Evolutionary conservation across 208 protist genomes (phyloP), one percentile per base, ranked within the genome.

Genomic region (Endotrypanum monterogeii): DNA sequence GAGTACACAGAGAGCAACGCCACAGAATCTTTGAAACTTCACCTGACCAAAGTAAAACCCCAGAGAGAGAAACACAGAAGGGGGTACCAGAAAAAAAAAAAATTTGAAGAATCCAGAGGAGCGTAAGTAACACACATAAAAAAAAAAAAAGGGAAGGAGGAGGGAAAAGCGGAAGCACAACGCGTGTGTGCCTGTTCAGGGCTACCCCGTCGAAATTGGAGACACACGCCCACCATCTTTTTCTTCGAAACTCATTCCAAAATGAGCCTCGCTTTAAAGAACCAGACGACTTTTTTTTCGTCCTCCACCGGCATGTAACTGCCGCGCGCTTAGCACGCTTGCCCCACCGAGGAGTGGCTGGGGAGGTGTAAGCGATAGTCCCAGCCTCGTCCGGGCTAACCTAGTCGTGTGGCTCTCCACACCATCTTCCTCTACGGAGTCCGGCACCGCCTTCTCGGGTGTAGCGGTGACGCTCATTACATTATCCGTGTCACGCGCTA

Each of bases 251-350:
- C n/a, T n/a, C n/a, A n/a, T 2, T 12, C 18, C n/a, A 16, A 25
- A 54, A 28, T 37, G n/a, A 37, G 9, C 12, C 37, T 1, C 16
- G n/a, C 39, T 28, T 55, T 23, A 80, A 4, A 88, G 62, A 50
- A 76, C 61, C 4, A 87, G 71, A 32, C 79, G 75, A 18, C 76
- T 77, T 61, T 87, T 84, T 66, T 76, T 87, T 3, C 80, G 67
- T 8, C 58, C 72, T 14, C 46, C 50, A 1, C 41, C 71, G 5
- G 46, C 35, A 35, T 69, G 66, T 60, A 73, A 55, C 23, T 51
- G 30, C 5, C 67, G 56, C 14, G 41, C 66, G 50, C 30, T 68
- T 14, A 28, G 25, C 57, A 73, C 71, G 48, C 57, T 69, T 23
- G 66, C 65, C 5, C 76, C 76, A 18, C 76, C 76, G 20, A 76